Base-by-base conservation (phyloP, 345 rosid genomes). In the Iberis pinnata region DNA sequence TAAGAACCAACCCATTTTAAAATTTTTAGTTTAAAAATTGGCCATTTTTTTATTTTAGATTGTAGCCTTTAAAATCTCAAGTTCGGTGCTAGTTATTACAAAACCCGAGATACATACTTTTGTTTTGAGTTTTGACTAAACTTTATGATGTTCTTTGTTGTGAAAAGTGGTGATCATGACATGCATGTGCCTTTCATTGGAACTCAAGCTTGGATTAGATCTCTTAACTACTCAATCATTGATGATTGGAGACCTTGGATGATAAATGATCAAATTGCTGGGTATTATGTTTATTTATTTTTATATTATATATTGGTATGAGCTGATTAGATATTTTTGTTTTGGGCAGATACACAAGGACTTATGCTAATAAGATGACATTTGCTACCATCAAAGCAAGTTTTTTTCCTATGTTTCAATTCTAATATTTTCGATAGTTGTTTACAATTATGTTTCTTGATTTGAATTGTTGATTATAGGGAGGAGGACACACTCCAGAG, bases 301-400 rank as follows among this genome's bases (percentile, higher is more conserved):
- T 22, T 3, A 2, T 22, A 22, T 22, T 3, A 22, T 22, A 3
- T 6, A 22, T 22, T n/a, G n/a, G 27, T 43, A 13, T 11, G 40
- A 53, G 18, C 33, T 45, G 41, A 62, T 8, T 25, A 33, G 15
- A 33, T 0, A 36, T n/a, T 7, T 19, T 7, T 17, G 15, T 51
- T 27, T 22, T 22, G 3, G 32, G 42, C 55, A 63, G 95, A 35
- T 83, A 78, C 64, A 78, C 86, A 0, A 80, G 89, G 70, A 74
- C 78, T 39, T 82, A 82, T 51, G 63, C 84, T 1, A 84, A 80
- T 51, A 57, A 31, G 32, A 78, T 84, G 96, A 74, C 89, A 40
- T 88, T 65, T 53, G 89, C 88, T 4, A 88, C 89, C 6, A 65
- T 84, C 1, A 88, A 82, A 79, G 96, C 58, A 61, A 58, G 70